These are phyloP conservation scores for Xanthoconium stramineum DNA, from an alignment of 768 basidiomycete genomes.

Conservation along the genomic window DNA sequence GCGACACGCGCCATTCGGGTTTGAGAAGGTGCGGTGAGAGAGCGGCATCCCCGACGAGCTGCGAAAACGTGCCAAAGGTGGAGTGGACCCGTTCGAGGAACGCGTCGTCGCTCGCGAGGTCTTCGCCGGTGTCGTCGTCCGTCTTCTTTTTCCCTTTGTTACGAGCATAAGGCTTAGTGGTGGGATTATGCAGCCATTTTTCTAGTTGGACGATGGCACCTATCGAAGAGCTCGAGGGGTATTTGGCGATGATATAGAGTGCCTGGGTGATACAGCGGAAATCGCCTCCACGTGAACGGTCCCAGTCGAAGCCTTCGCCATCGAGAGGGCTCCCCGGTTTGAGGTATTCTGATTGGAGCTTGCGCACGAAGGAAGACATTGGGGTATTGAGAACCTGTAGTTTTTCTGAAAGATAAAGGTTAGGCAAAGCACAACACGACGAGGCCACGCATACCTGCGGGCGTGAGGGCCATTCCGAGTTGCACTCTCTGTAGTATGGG, in stretches of 20 bases:
- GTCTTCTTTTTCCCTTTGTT: slow-evolving; percentile 24
- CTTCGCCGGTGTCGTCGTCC: slow-evolving; percentile 8
- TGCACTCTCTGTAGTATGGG: slow-evolving; percentile 57
- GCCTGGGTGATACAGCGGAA: slow-evolving; percentile 58
- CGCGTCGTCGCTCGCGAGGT: slow-evolving; percentile 29
- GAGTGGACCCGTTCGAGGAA: slow-evolving; percentile 36
- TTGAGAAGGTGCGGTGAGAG: slow-evolving; percentile 37
- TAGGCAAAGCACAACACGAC: not conserved
- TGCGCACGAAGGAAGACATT: slow-evolving; percentile 57
- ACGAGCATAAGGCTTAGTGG: slow-evolving; percentile 1
- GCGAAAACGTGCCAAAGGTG: slow-evolving; percentile 47
- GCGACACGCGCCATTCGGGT: slow-evolving; percentile 51
- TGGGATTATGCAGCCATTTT: slow-evolving; percentile 44
- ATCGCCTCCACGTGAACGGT: slow-evolving; percentile 48
- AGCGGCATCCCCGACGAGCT: slow-evolving; percentile 39
- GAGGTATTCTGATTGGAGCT: slow-evolving; percentile 47
- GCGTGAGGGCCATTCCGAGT: slow-evolving; percentile 73
- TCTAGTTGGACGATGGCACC: slow-evolving; percentile 40
- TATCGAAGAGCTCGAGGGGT: slow-evolving; percentile 28
- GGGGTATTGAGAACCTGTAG: slow-evolving; percentile 62
- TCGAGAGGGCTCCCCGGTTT: slow-evolving; percentile 36
- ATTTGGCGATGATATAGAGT: slow-evolving; percentile 48
- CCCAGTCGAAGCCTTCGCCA: slow-evolving; percentile 44
- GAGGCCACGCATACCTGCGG: slow-evolving; percentile 44
- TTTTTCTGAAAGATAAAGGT: slow-evolving; percentile 44